Conservation (phyloP, 192 early-diverging fungal species). For the Backusella macrospora region DNA sequence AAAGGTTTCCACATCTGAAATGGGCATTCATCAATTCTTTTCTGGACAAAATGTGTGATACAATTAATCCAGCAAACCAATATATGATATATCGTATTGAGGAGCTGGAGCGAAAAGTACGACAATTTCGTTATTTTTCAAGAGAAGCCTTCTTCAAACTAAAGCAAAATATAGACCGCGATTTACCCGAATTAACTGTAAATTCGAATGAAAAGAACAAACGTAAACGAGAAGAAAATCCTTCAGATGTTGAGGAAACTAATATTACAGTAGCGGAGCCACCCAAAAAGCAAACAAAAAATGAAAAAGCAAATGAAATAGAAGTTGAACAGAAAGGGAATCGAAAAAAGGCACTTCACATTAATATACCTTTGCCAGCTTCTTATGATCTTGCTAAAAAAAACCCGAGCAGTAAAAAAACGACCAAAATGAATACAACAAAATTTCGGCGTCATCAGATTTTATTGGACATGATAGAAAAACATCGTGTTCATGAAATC, state of each 20-base stretch:
- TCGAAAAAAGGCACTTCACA: background rate
- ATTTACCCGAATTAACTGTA: background rate
- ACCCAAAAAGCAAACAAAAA: background rate
- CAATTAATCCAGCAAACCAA: background rate
- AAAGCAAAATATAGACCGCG: background rate
- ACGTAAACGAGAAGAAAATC: background rate
- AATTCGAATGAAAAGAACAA: background rate
- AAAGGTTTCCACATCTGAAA: background rate
- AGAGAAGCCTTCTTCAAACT: background rate
- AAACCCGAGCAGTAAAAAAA: background rate
- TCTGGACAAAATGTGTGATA: background rate
- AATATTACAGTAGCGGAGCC: background rate
- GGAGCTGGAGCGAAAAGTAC: background rate
- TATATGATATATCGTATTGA: background rate
- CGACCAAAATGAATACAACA: constrained; percentile 6
- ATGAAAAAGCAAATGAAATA: background rate
- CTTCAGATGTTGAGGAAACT: background rate
- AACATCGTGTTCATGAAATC: background rate
- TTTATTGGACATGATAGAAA: background rate
- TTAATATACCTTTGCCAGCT: background rate
- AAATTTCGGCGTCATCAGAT: background rate
- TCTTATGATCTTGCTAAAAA: background rate
- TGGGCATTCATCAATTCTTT: background rate
- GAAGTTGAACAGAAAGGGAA: background rate
- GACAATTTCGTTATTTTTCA: constrained; percentile 1